A percentile compares a stretch with the other conserved stretches of the same genome.
These are phyloP conservation scores for Triticum dicoccoides DNA, from an alignment of 176 grass and related monocot genomes.

Conservation along the genomic window DNA sequence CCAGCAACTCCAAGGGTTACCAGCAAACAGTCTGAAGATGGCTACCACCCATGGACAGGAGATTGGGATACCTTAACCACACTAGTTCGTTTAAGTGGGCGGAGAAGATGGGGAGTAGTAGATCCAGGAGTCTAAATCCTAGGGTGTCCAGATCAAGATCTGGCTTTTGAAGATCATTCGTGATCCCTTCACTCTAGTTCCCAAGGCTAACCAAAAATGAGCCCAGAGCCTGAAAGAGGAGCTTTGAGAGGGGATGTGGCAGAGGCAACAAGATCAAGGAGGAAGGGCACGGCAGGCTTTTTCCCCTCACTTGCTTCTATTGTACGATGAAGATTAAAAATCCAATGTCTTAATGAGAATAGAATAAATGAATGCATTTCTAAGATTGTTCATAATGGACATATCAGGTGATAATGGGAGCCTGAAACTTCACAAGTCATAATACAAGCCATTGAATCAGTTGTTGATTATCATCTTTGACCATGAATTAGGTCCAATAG, in stretches of 20 bases:
- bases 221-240: background rate
- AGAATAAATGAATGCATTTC: conserved; percentile 5
- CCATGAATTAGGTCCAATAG: background rate
- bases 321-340: background rate
- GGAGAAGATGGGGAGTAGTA: background rate
- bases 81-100: background rate
- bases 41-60: background rate
- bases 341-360: background rate
- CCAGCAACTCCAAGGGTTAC: background rate
- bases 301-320: background rate
- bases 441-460: background rate
- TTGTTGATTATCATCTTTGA: background rate
- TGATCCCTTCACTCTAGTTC: background rate
- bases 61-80: background rate
- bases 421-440: background rate
- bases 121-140: background rate
- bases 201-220: background rate
- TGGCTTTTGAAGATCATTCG: background rate
- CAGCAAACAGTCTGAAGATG: background rate
- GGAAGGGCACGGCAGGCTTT: background rate
- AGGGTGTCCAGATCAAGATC: background rate
- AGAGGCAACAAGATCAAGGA: background rate
- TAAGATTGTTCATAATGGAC: background rate
- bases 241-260: background rate
- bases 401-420: background rate